Conservation (phyloP, 192 early-diverging fungal species). For the Coemansia sp. region DNA sequence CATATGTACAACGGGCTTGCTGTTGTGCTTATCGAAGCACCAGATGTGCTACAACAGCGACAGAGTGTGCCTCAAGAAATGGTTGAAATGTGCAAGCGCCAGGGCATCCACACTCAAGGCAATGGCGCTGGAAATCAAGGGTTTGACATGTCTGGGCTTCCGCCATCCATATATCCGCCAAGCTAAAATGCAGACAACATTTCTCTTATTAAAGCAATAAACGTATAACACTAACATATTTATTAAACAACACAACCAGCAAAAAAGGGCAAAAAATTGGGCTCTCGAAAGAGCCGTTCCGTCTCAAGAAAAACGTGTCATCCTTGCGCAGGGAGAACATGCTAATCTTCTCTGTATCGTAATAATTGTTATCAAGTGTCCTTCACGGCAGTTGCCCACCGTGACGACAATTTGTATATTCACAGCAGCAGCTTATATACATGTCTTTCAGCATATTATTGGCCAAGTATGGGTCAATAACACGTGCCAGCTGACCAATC, state of each 20-base stretch:
- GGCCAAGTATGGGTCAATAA: not conserved
- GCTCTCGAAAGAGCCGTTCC: slow-evolving; percentile 28
- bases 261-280: slow-evolving; percentile 5
- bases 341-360: slow-evolving; percentile 54
- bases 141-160: slow-evolving; percentile 60
- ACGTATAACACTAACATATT: slow-evolving; percentile 65
- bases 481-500: not conserved
- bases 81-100: slow-evolving; percentile 58
- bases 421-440: not conserved
- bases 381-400: slow-evolving; percentile 36
- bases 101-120: slow-evolving; percentile 57
- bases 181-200: not conserved
- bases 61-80: slow-evolving; percentile 38
- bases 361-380: slow-evolving; percentile 52
- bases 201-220: not conserved
- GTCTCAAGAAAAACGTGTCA: slow-evolving; percentile 46
- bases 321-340: slow-evolving; percentile 33
- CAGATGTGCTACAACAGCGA: slow-evolving; percentile 51
- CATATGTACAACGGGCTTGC: slow-evolving; percentile 68
- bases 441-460: too few species aligned
- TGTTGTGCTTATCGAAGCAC: slow-evolving; percentile 66
- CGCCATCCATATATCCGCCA: slow-evolving; percentile 3
- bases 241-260: slow-evolving; percentile 42
- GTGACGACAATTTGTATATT: not conserved
- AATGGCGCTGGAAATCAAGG: slow-evolving; percentile 75